phyloP scores from a whole-genome alignment of 768 basidiomycete genomes.

The Mycena crocata region DNA sequence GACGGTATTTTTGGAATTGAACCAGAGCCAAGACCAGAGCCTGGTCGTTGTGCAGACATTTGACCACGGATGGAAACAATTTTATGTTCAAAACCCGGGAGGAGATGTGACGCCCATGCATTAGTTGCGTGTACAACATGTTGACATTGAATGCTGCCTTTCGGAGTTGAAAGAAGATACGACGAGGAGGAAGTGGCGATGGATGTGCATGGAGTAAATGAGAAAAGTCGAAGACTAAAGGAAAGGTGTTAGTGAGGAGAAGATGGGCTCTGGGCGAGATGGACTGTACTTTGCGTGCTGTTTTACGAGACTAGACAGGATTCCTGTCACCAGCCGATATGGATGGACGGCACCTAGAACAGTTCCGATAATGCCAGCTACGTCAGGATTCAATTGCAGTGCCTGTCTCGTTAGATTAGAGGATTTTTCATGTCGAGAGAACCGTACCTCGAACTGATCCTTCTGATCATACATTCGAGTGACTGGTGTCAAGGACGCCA shows the following conservation, averaged over 20 bases:
- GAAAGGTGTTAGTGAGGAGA: too few relatives aligned
- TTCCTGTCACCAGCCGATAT: not conserved
- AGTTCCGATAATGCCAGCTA: not conserved
- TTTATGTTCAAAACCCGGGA: too few relatives aligned
- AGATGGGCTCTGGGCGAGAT: too few relatives aligned
- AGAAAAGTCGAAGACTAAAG: not conserved
- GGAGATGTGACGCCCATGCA: too few relatives aligned
- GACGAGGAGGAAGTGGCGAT: not conserved
- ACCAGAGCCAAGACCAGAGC: too few relatives aligned
- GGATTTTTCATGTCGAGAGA: too few relatives aligned
- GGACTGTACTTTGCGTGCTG: too few relatives aligned
- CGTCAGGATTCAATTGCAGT: not conserved
- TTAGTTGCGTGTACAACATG: not conserved
- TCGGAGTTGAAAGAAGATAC: not conserved
- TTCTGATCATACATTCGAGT: not conserved
- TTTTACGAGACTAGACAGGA: not conserved
- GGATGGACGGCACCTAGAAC: not conserved
- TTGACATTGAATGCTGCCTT: not conserved
- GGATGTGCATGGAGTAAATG: not conserved
- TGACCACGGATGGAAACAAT: too few relatives aligned
- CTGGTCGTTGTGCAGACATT: too few relatives aligned
- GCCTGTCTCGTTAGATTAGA: not conserved
- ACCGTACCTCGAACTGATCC: not conserved
- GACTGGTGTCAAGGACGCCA: not conserved
- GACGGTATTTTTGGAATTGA: too few relatives aligned